Evolutionary conservation across 2,329 filamentous ascomycete species (phyloP).

Genomic region (Epichloe scottii): DNA sequence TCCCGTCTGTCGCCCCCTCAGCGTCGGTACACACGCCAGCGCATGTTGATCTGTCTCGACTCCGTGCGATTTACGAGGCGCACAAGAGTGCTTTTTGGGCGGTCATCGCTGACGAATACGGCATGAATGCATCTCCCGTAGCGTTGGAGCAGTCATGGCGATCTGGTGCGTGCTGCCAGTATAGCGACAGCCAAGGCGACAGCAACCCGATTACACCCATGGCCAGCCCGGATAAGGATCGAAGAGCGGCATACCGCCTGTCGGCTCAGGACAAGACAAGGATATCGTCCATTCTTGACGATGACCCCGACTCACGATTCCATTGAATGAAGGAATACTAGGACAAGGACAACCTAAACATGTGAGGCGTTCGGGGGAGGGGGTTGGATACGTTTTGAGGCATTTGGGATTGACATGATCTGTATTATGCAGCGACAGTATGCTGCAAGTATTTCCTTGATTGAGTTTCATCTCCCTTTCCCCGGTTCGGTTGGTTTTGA

Average conservation of each 20-base stretch:
- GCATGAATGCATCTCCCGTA: slow-evolving; percentile 45
- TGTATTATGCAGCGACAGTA: no score
- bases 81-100: slow-evolving; percentile 65
- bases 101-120: slow-evolving; percentile 60
- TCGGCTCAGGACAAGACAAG: slow-evolving; percentile 39
- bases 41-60: slow-evolving; percentile 50
- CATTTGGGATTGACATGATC: no score
- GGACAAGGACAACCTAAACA: no score
- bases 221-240: slow-evolving; percentile 35
- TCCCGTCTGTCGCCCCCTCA: slow-evolving; percentile 28
- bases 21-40: slow-evolving; percentile 21
- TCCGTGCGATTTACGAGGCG: slow-evolving; percentile 56
- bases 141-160: slow-evolving; percentile 62
- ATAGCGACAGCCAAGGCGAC: slow-evolving; percentile 17
- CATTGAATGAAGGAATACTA: background rate
- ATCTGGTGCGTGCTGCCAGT: slow-evolving; percentile 30
- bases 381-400: background rate
- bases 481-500: no score
- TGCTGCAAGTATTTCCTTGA: no score
- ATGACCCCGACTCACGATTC: background rate
- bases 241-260: slow-evolving; percentile 29
- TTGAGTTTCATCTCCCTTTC: no score
- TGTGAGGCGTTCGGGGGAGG: background rate
- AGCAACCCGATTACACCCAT: slow-evolving; percentile 40
- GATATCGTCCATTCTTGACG: slow-evolving; percentile 48